Percentiles rank a stretch among this genome's conserved stretches.
Evolutionary conservation across 192 early-diverging fungal species (phyloP).

Genomic region (Backusella liffmaniae): DNA sequence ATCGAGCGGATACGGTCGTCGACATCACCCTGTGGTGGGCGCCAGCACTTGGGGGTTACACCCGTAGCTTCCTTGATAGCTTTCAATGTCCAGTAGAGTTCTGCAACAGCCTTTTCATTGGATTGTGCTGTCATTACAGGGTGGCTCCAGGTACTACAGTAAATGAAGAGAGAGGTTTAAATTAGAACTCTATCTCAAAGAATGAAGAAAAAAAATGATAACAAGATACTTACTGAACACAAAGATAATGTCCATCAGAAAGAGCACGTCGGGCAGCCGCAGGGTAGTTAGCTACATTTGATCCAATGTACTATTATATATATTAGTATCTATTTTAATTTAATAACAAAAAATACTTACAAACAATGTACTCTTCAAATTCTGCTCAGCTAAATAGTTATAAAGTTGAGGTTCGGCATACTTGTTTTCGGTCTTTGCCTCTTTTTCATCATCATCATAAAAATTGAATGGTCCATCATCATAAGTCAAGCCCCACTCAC

Average conservation of each 20-base stretch:
- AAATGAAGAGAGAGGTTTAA: background rate
- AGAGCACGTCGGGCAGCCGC: slow-evolving; percentile 27
- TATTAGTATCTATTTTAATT: background rate
- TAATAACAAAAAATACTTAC: background rate
- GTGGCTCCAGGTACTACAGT: slow-evolving; percentile 57
- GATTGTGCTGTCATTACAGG: slow-evolving; percentile 46
- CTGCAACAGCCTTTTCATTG: slow-evolving; percentile 56
- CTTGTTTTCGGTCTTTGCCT: background rate
- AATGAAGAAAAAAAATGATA: background rate
- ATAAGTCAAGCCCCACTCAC: slow-evolving; percentile 23
- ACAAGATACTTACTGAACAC: slow-evolving; percentile 28
- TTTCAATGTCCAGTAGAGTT: slow-evolving; percentile 48
- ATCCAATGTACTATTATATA: slow-evolving; percentile 29
- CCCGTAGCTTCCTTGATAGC: slow-evolving; percentile 46
- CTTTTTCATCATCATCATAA: slow-evolving; percentile 3
- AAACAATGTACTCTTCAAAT: slow-evolving; percentile 23
- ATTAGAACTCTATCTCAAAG: background rate
- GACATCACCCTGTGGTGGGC: slow-evolving; percentile 56
- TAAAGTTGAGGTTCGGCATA: slow-evolving; percentile 21
- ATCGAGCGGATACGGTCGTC: slow-evolving; percentile 58
- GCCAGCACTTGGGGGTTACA: slow-evolving; percentile 49
- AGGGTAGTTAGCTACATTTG: slow-evolving; percentile 33
- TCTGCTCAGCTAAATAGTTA: slow-evolving; percentile 17
- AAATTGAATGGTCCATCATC: slow-evolving; percentile 29
- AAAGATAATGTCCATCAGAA: slow-evolving; percentile 53